Base-by-base conservation (phyloP, 306 rosid species). In the Spatholobus suberectus region DNA sequence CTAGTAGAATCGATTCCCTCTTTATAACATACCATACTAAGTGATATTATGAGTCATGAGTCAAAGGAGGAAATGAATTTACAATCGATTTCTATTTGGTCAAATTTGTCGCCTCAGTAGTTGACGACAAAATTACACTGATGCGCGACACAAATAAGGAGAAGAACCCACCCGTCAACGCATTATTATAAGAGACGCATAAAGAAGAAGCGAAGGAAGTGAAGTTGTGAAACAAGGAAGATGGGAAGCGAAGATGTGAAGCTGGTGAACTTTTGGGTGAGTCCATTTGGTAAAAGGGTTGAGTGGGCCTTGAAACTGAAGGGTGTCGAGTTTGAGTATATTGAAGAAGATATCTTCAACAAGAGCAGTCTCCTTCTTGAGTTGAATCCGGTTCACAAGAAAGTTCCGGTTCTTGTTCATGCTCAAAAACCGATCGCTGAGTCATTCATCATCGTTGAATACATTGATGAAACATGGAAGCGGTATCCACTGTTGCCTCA, bases 321-420 rank as follows among this genome's bases (percentile, higher is more conserved):
- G 27, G 78, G 85, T 24, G 10, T 86, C 5, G 69, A 83, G 8
- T 86, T 38, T 62, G 81, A 83, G 6, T 83, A 83, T 5, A 26
- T 75, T 18, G 87, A 86, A 76, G 87, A 86, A 75, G 89, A 86
- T 18, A 8, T 86, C 58, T 70, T 41, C 85, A 70, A 80, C 80
- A 83, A 86, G n/a, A 86, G 85, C 35, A 70, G 3, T 51, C 83
- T 86, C 5, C 87, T 83, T 76, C 73, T 83, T 0, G 35, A 74
- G 34, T 67, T 76, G 58, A 86, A 86, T 72, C 87, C 87, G 24
- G 81, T 86, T 80, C 73, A 26, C 27, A 70, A 75, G 27, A 79
- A 80, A 63, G 78, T 80, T 70, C 84, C 83, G 4, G 83, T 80
- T 80, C 78, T 80, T 4, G 62, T 80, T 1, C 83, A 80, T 57